Conservation (phyloP, 1,284 basidiomycete genomes). For the Puccinia polysora region DNA sequence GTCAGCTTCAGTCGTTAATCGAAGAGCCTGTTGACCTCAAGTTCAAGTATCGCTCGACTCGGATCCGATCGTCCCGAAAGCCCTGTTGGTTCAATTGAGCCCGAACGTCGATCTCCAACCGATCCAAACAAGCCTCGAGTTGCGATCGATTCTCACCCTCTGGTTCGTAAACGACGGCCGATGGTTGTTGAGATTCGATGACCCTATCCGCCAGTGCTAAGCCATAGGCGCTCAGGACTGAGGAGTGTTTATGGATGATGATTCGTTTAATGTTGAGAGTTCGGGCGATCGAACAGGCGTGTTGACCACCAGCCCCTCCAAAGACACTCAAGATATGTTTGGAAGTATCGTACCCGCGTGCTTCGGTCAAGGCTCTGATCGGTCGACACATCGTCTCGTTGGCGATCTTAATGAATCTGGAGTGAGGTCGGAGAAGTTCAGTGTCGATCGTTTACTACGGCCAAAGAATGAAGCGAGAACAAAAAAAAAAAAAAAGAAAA, state of each 20-base stretch:
- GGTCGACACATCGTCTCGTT: slow-evolving; percentile 72
- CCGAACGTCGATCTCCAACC: slow-evolving; percentile 45
- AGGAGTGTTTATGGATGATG: slow-evolving; percentile 77
- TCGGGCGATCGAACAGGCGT: slow-evolving; percentile 79
- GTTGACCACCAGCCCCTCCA: slow-evolving; percentile 85
- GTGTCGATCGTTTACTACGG: too few relatives aligned
- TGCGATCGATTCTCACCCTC: slow-evolving; percentile 14
- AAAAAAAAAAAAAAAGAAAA: not conserved
- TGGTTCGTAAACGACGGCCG: slow-evolving; percentile 48
- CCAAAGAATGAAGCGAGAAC: slow-evolving; percentile 24
- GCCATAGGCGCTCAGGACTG: slow-evolving; percentile 83
- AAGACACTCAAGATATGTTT: slow-evolving; percentile 87
- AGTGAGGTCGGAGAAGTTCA: slow-evolving; percentile 34
- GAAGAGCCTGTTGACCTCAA: too few relatives aligned
- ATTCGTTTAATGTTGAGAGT: slow-evolving; percentile 76
- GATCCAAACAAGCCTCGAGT: not conserved
- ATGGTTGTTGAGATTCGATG: slow-evolving; percentile 50
- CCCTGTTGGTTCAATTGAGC: not conserved
- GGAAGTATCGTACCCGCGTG: slow-evolving; percentile 74
- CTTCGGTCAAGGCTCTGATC: slow-evolving; percentile 85
- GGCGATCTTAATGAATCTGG: slow-evolving; percentile 35
- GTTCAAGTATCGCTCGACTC: slow-evolving; percentile 34
- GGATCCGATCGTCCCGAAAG: slow-evolving; percentile 6
- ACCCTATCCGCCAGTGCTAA: slow-evolving; percentile 74
- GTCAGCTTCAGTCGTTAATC: too few relatives aligned